These are phyloP conservation scores for Fraxinus platypoda DNA, from an alignment of 305 asterid species.

Conservation along the genomic window DNA sequence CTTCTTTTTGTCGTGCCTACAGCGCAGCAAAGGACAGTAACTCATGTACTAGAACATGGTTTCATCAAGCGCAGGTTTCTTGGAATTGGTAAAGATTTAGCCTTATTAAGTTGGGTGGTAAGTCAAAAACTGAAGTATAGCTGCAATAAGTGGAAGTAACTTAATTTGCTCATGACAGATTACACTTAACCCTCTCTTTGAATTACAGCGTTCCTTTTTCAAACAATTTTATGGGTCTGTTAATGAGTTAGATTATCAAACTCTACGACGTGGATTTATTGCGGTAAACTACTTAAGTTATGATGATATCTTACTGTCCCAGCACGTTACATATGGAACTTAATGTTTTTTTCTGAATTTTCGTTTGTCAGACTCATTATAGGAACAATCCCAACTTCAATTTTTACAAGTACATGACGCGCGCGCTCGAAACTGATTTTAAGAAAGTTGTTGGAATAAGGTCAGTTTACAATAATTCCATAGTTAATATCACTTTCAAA, in stretches of 20 bases:
- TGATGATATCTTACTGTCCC: not conserved
- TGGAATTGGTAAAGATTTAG: slow-evolving; percentile 40
- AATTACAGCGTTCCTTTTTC: slow-evolving; percentile 54
- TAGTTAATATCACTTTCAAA: not conserved
- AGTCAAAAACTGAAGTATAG: slow-evolving; percentile 17
- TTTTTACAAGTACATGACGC: slow-evolving; percentile 66
- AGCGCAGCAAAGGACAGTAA: slow-evolving; percentile 37
- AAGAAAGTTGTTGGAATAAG: slow-evolving; percentile 75
- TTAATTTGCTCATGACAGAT: not conserved
- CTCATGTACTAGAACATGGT: slow-evolving; percentile 55
- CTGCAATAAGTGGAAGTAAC: not conserved
- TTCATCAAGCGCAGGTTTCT: slow-evolving; percentile 50
- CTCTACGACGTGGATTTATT: slow-evolving; percentile 61
- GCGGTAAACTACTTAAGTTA: slow-evolving; percentile 38
- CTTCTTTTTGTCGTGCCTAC: slow-evolving; percentile 12
- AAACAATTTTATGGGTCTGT: slow-evolving; percentile 70
- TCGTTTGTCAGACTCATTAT: slow-evolving; percentile 43
- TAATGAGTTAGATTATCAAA: slow-evolving; percentile 53
- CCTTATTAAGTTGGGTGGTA: slow-evolving; percentile 63
- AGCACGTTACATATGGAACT: not conserved
- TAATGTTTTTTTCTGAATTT: not conserved
- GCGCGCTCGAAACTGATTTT: slow-evolving; percentile 63
- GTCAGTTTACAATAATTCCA: slow-evolving; percentile 23
- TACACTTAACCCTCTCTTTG: not conserved
- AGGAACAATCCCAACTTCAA: slow-evolving; percentile 53